Base-by-base conservation (phyloP, 805 yeast species). In the Wickerhamomyces chambardii region DNA sequence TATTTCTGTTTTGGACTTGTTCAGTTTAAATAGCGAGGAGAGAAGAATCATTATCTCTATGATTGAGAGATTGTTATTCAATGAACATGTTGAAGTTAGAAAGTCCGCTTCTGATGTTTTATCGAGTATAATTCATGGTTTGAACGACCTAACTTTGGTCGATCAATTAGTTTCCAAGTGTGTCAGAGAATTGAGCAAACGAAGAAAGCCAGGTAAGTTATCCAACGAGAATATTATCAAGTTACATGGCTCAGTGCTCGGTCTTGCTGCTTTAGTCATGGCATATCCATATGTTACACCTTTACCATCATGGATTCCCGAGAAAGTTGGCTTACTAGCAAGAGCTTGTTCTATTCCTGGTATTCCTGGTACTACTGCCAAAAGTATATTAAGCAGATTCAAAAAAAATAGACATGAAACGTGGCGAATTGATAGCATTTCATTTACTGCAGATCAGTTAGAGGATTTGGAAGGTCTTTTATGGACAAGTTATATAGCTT, bases 211-310 rank as follows among this genome's bases (percentile, higher is more conserved):
- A 11, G 27, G 27, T 34, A 65, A 62, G 4, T 42, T 68, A 6
- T 46, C 70, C 3, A 50, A 53, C 29, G 64, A 65, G 15, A 71
- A 70, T 37, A 51, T 61, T 10, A 60, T 71, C 6, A 56, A 59
- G 4, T 59, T 86, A 4, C 97, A 90, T 53, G 95, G 94, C 3
- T 86, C 95, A 2, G 78, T 89, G 0, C 61, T 92, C 17, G 97
- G 97, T 0, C 61, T 90, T 2, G 95, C 97, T 8, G 84, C 97
- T 0, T 61, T 90, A 30, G 74, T 92, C 2, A 77, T 79, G 32
- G 97, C 97, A 0, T 92, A 83, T 58, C 90, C 97, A 2, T 92
- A 87, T 49, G 63, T 68, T 3, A 81, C 95, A 1, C 98, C 98
- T 0, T 89, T 95, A 2, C 97, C 98, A 1, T 36, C 45, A 19